Conservation (phyloP, 2,329 filamentous ascomycete genomes). For the Colletotrichum theobromicola region DNA sequence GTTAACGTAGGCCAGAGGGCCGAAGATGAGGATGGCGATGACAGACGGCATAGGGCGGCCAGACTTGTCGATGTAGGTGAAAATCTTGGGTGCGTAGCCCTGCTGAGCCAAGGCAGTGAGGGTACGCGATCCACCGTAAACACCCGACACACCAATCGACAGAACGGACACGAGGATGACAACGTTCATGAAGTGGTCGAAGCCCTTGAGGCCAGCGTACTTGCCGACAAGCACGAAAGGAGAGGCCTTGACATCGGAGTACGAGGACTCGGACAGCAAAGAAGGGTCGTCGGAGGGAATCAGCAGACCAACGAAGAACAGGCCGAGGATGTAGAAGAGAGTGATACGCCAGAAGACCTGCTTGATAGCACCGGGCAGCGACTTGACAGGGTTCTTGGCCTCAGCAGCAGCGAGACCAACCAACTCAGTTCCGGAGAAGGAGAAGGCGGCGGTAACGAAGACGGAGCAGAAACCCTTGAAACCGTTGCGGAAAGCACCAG, state of each 20-base stretch:
- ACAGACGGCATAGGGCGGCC: constrained; percentile 56
- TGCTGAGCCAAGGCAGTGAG: constrained; percentile 61
- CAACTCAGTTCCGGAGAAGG: constrained; percentile 71
- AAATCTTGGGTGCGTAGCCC: constrained; percentile 57
- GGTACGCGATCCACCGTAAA: constrained; percentile 62
- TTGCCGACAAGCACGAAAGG: constrained; percentile 27
- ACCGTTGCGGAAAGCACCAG: constrained; percentile 67
- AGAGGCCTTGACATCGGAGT: constrained; percentile 35
- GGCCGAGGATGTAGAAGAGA: constrained; percentile 54
- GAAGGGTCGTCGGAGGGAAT: constrained; percentile 45
- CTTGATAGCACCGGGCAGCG: constrained; percentile 79
- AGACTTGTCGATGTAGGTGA: constrained; percentile 58
- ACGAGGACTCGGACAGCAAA: constrained; percentile 50
- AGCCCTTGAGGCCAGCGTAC: constrained; percentile 52
- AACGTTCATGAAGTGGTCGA: constrained; percentile 58
- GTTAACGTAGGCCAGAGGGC: constrained; percentile 52
- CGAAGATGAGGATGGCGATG: constrained; percentile 47
- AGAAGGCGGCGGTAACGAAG: constrained; percentile 73
- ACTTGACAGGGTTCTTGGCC: constrained; percentile 69
- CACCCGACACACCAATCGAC: constrained; percentile 58
- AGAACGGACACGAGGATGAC: constrained; percentile 60
- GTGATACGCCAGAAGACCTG: constrained; percentile 66
- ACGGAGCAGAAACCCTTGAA: constrained; percentile 73
- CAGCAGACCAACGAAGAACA: constrained; percentile 52
- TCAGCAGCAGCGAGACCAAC: constrained; percentile 75